Percentiles rank a stretch among this genome's conserved stretches.
phyloP scores from a whole-genome alignment of 148 eudicot genomes.

The Agrostemma githago region DNA sequence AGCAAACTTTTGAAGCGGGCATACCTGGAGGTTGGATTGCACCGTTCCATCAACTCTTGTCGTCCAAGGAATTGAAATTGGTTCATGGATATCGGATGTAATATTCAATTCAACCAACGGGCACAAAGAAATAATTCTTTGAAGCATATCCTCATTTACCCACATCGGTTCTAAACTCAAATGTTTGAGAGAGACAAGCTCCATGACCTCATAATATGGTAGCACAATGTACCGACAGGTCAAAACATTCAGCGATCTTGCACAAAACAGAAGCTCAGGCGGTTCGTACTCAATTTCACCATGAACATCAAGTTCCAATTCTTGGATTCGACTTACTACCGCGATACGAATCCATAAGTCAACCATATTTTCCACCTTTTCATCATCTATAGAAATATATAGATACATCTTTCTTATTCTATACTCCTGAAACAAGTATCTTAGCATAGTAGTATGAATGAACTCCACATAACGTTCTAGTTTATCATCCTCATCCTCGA shows the following conservation, averaged over 20 bases:
- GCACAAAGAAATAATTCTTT: neutral
- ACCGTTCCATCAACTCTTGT: neutral
- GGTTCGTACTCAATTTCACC: neutral
- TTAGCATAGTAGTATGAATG: constrained; percentile 3
- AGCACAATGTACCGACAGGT: neutral
- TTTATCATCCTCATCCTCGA: too few species aligned
- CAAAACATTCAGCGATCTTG: constrained; percentile 3
- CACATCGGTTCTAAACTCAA: neutral
- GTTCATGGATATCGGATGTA: neutral
- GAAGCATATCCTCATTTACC: neutral
- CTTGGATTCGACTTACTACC: neutral
- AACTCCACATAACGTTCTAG: neutral
- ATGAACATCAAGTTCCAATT: neutral
- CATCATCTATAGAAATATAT: neutral
- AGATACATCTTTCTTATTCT: neutral
- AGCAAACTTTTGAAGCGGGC: neutral
- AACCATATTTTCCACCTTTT: neutral
- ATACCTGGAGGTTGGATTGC: neutral
- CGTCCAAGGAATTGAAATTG: neutral
- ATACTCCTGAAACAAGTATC: neutral
- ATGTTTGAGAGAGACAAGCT: neutral
- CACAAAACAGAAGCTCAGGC: neutral
- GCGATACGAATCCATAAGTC: constrained; percentile 4
- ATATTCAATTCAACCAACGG: neutral
- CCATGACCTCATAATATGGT: neutral